These are phyloP conservation scores for Oryza longistaminata DNA, from an alignment of 176 grass and related monocot genomes.

Conservation along the genomic window DNA sequence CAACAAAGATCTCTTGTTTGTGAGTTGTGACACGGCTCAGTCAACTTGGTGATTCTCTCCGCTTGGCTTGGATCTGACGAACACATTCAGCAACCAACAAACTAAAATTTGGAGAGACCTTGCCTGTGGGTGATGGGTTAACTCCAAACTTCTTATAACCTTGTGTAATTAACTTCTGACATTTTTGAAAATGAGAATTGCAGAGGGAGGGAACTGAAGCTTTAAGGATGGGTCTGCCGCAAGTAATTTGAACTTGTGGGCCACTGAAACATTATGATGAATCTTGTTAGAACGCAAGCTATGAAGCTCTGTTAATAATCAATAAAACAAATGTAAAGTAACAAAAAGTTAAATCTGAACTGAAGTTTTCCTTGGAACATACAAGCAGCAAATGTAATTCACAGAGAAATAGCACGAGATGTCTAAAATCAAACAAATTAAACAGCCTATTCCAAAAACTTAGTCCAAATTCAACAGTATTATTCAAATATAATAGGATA, in stretches of 20 bases:
- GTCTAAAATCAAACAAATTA: neutral
- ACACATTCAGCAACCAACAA: conserved; percentile 73
- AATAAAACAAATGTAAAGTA: conserved; percentile 6
- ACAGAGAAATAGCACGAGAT: neutral
- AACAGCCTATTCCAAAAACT: neutral
- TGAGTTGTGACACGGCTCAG: conserved; percentile 24
- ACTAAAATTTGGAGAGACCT: conserved; percentile 58
- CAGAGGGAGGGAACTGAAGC: conserved; percentile 71
- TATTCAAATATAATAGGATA: neutral
- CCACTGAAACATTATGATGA: conserved; percentile 43
- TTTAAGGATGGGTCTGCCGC: conserved; percentile 68
- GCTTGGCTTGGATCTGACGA: conserved; percentile 75
- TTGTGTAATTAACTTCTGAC: conserved; percentile 61
- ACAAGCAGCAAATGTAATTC: neutral
- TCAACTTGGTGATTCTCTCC: conserved; percentile 50
- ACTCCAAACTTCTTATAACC: conserved; percentile 73
- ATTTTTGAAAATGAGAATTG: conserved; percentile 60
- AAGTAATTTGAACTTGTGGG: conserved; percentile 57
- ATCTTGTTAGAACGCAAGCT: conserved; percentile 26
- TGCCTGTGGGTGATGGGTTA: conserved; percentile 53
- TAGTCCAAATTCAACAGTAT: neutral
- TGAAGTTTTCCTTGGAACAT: neutral
- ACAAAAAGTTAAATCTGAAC: neutral
- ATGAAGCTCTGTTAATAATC: conserved; percentile 17
- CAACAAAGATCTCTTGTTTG: conserved; percentile 2